Percentiles rank a stretch among this genome's conserved stretches.
Conservation (phyloP, 352 stramenopile species). For the Discostella stelligera region DNA sequence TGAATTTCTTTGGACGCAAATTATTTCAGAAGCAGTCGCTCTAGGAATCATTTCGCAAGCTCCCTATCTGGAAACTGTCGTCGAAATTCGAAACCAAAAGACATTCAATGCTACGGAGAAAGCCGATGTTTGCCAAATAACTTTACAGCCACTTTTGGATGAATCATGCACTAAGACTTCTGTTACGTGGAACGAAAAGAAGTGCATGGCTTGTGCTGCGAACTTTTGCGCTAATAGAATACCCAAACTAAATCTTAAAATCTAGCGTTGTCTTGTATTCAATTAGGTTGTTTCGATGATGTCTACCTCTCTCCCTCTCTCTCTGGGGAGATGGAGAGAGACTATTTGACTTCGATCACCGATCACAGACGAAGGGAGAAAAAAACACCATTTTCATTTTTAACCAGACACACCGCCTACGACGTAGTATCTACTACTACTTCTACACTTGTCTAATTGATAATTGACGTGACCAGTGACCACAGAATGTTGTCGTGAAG, state of each 20-base stretch:
- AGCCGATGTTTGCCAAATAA: constrained; percentile 60
- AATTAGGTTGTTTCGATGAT: neutral
- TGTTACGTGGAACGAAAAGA: constrained; percentile 55
- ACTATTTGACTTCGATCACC: no score
- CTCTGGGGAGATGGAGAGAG: no score
- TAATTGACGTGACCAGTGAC: no score
- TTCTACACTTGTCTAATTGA: no score
- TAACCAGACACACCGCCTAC: no score
- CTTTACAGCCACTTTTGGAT: constrained; percentile 53
- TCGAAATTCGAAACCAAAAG: constrained; percentile 35
- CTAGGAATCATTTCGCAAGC: constrained; percentile 18
- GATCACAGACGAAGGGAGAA: no score
- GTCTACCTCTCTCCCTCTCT: no score
- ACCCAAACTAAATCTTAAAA: constrained; percentile 13
- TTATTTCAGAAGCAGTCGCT: constrained; percentile 31
- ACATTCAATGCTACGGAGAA: constrained; percentile 2
- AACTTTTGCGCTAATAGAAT: constrained; percentile 67
- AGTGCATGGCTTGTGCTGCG: constrained; percentile 67
- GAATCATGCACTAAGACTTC: constrained; percentile 32
- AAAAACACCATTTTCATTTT: no score
- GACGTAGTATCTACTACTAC: no score
- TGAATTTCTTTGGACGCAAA: constrained; percentile 57
- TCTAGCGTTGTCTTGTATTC: neutral
- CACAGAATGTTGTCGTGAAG: no score
- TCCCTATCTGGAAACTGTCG: constrained; percentile 39